phyloP scores from a whole-genome alignment of 2,329 filamentous ascomycete species.

The Ceratocystis papillata region DNA sequence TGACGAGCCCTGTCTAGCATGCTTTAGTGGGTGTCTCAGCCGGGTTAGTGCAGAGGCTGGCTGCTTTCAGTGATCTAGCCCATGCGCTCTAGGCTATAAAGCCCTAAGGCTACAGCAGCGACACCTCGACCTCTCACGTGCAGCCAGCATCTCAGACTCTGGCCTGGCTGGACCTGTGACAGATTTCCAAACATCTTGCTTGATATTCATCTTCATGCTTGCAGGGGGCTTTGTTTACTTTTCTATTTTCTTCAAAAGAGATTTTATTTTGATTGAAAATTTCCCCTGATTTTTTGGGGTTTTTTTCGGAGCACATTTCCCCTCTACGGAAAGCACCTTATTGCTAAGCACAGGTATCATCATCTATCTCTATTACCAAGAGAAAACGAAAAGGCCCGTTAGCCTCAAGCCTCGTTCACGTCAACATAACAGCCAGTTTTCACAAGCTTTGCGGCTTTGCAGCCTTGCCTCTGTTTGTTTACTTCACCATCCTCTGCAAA shows the following conservation, averaged over 20 bases:
- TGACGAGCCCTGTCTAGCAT: background rate
- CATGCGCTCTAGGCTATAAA: background rate
- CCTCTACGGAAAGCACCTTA: background rate
- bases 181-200: slow-evolving; percentile 2
- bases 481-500: background rate
- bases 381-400: background rate
- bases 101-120: no score
- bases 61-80: background rate
- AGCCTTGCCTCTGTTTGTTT: slow-evolving; percentile 3
- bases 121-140: no score
- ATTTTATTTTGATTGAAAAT: background rate
- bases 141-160: slow-evolving; percentile 4
- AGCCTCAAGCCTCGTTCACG: background rate
- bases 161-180: background rate
- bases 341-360: background rate
- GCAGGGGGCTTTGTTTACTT: slow-evolving; percentile 13
- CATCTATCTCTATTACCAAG: background rate
- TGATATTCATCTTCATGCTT: background rate
- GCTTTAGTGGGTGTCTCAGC: background rate
- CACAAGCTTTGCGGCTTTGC: background rate
- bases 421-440: background rate
- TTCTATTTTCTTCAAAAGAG: background rate
- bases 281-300: background rate
- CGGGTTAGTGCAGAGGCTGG: background rate
- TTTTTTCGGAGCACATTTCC: background rate